Evolutionary conservation across 169 alveolate species (phyloP).

Genomic region (Plasmodium sp.): DNA sequence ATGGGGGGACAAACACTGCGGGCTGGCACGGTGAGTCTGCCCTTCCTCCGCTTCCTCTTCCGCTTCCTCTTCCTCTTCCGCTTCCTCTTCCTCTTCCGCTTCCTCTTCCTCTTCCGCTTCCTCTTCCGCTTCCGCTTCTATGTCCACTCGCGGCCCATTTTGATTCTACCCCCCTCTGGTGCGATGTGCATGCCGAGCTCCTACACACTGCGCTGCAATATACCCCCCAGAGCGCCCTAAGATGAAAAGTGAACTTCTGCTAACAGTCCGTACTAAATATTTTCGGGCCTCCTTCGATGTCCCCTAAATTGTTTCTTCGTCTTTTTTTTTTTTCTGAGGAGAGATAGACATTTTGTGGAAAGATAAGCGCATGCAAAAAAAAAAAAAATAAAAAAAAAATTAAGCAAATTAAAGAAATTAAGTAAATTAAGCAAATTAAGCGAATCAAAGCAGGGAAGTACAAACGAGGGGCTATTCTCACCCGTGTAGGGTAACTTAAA

Average conservation of each 20-base stretch:
- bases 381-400: background rate
- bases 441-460: background rate
- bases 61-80: background rate
- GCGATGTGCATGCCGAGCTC: background rate
- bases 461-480: background rate
- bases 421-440: background rate
- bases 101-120: background rate
- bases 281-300: background rate
- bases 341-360: background rate
- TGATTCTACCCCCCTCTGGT: background rate
- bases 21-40: background rate
- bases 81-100: background rate
- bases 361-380: background rate
- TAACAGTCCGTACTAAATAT: background rate
- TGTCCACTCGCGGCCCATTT: background rate
- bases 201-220: background rate
- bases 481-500: background rate
- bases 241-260: background rate
- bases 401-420: background rate
- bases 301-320: slow-evolving; percentile 1
- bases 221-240: background rate
- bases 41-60: background rate
- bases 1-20: background rate
- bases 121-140: background rate
- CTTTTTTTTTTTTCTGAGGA: background rate